These are phyloP conservation scores for Rosa persica DNA, from an alignment of 306 rosid genomes.

Conservation along the genomic window DNA sequence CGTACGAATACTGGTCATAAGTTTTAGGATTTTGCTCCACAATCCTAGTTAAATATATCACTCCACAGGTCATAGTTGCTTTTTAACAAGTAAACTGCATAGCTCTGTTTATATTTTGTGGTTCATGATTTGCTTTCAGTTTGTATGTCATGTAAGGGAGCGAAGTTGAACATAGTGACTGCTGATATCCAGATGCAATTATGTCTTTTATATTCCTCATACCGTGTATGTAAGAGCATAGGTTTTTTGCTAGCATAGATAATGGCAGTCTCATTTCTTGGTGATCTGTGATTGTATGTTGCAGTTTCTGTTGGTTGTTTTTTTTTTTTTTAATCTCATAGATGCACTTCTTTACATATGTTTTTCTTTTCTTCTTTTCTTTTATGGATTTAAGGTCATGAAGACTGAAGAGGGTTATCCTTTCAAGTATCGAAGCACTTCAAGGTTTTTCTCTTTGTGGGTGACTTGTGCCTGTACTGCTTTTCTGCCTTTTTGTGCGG, in stretches of 20 bases:
- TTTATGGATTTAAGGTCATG: background rate
- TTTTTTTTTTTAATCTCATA: background rate
- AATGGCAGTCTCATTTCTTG: background rate
- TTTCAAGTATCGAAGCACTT: background rate
- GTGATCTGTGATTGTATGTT: constrained; percentile 3
- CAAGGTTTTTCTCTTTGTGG: background rate
- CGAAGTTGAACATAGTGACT: background rate
- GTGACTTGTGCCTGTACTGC: background rate
- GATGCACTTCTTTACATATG: background rate
- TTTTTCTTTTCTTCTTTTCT: background rate
- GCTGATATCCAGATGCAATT: background rate
- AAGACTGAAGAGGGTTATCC: background rate
- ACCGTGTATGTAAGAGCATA: background rate
- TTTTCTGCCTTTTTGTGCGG: background rate
- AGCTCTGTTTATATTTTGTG: background rate
- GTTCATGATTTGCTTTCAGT: background rate
- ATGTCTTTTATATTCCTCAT: background rate
- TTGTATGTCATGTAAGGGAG: background rate
- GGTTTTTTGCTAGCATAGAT: background rate
- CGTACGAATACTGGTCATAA: background rate
- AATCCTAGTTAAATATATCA: background rate
- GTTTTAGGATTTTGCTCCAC: background rate
- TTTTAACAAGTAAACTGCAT: background rate
- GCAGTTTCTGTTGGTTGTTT: background rate
- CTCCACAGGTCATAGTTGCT: background rate